These are phyloP conservation scores for Claviceps capensis DNA, from an alignment of 2,329 filamentous ascomycete genomes.

Conservation along the genomic window DNA sequence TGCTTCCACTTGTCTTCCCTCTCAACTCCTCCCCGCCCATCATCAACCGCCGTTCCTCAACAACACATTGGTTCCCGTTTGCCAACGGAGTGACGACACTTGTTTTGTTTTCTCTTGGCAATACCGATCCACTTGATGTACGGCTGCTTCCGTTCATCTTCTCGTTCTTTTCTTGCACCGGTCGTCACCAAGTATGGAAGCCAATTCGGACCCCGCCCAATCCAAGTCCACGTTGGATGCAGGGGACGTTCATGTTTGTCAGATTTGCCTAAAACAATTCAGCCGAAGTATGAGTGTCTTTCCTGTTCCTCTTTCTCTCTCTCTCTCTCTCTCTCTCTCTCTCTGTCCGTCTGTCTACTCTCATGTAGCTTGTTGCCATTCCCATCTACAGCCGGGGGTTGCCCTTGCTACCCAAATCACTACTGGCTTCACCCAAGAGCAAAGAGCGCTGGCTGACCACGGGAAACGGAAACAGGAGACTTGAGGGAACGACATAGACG, in stretches of 20 bases:
- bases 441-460: background rate
- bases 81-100: background rate
- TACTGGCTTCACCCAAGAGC: background rate
- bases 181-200: constrained; percentile 1
- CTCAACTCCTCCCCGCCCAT: background rate
- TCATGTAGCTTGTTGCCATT: no score
- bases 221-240: constrained; percentile 4
- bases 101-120: background rate
- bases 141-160: background rate
- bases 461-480: constrained; percentile 2
- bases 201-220: constrained; percentile 2
- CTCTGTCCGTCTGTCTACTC: background rate
- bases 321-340: background rate
- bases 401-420: background rate
- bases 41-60: background rate
- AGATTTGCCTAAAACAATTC: constrained; percentile 7
- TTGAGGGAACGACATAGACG: constrained; percentile 5
- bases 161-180: background rate
- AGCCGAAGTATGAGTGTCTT: constrained; percentile 4
- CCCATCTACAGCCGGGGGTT: background rate
- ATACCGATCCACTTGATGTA: background rate
- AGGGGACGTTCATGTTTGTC: constrained; percentile 5
- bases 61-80: background rate
- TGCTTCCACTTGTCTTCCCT: background rate
- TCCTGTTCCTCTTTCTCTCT: background rate